Evolutionary conservation across 2,329 filamentous ascomycete species (phyloP), one percentile per base, ranked within the genome.

Genomic region (Nemania abortiva): DNA sequence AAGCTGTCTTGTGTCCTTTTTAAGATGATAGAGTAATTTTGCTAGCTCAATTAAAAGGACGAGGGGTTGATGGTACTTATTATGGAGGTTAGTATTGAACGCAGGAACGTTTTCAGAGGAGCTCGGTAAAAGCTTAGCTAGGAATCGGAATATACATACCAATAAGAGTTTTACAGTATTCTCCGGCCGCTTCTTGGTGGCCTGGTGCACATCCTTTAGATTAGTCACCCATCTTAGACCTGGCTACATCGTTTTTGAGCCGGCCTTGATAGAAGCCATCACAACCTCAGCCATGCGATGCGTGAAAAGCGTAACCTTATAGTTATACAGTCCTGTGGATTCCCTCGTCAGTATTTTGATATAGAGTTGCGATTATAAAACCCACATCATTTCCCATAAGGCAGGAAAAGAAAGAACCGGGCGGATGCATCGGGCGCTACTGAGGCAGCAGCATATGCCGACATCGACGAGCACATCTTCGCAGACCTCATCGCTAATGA

Each of bases 361-460:
- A 6, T 11, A 11, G 80, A 84, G 53, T 84, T 82, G 2, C 73
- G 74, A 37, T 6, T 37, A 37, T 37, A 37, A 37, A 37, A 11
- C 34, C 11, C 7, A 11, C 7, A 37, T 37, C 34, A 37, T 37
- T 20, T 54, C 37, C 67, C 68, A 24, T 59, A 60, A 24, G 68
- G 67, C 6, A 66, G 47, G 60, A 59, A 65, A 6, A 71, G 53
- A 49, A 71, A 71, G 60, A 71, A 69, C 15, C 69, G 66, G 2
- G 69, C 13, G 20, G 66, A 69, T 0, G 54, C n/a, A n/a, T n/a
- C 10, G 20, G 6, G 68, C 65, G 20, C 64, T 70, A 13, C 70
- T 49, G 22, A 70, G 68, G 0, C 64, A 20, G 18, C 53, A 63
- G 6, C 53, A 61, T 54, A 70, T 60, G 13, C 68, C 68, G 13